These are phyloP conservation scores for Stropharia rugosoannulata DNA, from an alignment of 768 basidiomycete species.

Conservation along the genomic window DNA sequence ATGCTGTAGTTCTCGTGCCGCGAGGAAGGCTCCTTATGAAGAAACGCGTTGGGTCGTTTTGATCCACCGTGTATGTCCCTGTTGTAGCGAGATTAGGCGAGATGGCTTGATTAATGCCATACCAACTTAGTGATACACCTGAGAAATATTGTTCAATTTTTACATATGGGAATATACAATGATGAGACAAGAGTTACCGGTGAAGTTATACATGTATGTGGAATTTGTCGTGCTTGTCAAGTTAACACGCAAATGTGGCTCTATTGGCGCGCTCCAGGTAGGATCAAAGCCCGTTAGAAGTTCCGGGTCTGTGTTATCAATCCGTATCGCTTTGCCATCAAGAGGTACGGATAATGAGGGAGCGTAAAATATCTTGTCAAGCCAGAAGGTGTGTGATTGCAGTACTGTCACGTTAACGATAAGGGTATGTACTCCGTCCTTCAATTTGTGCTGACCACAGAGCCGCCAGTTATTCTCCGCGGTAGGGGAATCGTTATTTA, in stretches of 20 bases:
- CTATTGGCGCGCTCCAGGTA: conserved; percentile 4
- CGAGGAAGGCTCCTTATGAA: conserved; percentile 15
- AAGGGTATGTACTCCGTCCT: conserved; percentile 23
- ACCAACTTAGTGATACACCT: background rate
- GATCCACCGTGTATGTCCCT: background rate
- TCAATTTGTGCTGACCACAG: conserved; percentile 6
- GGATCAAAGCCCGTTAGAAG: conserved; percentile 4
- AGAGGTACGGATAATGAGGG: conserved; percentile 16
- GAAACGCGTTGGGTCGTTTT: background rate
- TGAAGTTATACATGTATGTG: background rate
- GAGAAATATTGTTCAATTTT: background rate
- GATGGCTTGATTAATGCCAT: background rate
- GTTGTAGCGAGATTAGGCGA: background rate
- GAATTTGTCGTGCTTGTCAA: background rate
- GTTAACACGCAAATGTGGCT: background rate
- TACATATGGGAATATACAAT: too few species aligned
- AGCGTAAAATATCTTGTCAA: conserved; percentile 26
- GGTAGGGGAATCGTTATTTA: background rate
- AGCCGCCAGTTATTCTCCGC: background rate
- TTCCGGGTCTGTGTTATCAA: conserved; percentile 13
- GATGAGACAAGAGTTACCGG: background rate
- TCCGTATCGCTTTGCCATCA: conserved; percentile 7
- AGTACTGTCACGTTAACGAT: conserved; percentile 23
- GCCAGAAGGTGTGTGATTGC: conserved; percentile 25
- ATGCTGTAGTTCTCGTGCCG: conserved; percentile 1